Percentiles rank a stretch among this genome's conserved stretches.
Conservation (phyloP, 805 yeast genomes). For the Lachancea thermotolerans region DNA sequence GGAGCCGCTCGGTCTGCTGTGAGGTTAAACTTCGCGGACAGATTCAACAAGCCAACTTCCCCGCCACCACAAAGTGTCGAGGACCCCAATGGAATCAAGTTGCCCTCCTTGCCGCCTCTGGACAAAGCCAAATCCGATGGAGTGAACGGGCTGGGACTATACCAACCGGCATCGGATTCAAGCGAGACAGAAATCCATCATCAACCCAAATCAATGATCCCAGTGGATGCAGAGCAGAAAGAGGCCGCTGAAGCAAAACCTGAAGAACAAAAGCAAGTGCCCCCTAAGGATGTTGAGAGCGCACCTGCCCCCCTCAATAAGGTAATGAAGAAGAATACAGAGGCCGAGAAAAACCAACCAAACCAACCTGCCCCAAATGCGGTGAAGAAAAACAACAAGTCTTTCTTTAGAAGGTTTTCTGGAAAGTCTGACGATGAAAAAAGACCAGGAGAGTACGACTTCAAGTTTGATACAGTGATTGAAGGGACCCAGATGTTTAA, state of each 20-base stretch:
- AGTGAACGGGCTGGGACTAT: slow-evolving; percentile 27
- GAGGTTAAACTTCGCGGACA: slow-evolving; percentile 36
- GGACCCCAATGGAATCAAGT: slow-evolving; percentile 10
- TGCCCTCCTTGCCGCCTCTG: slow-evolving; percentile 30
- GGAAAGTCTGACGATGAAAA: slow-evolving; percentile 19
- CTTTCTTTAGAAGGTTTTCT: slow-evolving; percentile 32
- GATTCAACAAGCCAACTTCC: slow-evolving; percentile 21
- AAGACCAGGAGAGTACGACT: slow-evolving; percentile 10
- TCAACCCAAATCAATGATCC: slow-evolving; percentile 17
- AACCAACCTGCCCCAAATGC: slow-evolving; percentile 16
- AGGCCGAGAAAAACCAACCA: slow-evolving; percentile 9
- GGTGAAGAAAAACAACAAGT: slow-evolving; percentile 18
- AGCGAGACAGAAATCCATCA: slow-evolving; percentile 1
- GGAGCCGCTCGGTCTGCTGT: slow-evolving; percentile 15
- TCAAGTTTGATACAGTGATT: slow-evolving; percentile 28
- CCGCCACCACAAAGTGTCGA: background rate
- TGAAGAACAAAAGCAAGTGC: background rate
- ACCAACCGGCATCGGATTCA: slow-evolving; percentile 16
- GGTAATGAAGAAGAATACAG: slow-evolving; percentile 6
- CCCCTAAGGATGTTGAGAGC: background rate
- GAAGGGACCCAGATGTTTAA: slow-evolving; percentile 50
- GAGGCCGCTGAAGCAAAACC: background rate
- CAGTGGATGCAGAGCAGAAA: slow-evolving; percentile 9
- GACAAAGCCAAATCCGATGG: slow-evolving; percentile 9
- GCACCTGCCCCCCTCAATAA: slow-evolving; percentile 11